Evolutionary conservation across 2,329 filamentous ascomycete species (phyloP).

Genomic region (Colletotrichum truncatum): DNA sequence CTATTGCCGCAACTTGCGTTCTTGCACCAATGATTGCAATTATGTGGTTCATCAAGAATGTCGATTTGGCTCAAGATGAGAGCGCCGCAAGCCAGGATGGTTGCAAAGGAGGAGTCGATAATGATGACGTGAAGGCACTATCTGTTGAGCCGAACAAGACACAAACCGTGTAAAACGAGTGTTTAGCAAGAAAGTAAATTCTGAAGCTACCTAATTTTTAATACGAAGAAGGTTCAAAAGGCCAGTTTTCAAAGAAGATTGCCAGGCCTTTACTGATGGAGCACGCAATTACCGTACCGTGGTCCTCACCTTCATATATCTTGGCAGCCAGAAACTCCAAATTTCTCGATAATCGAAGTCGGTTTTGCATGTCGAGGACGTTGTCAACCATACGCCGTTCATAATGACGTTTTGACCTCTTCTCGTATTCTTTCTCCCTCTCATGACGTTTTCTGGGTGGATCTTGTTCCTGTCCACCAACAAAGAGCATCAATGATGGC

Average conservation of each 20-base stretch:
- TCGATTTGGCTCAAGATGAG: not conserved
- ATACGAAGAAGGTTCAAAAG: not conserved
- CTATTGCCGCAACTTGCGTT: not conserved
- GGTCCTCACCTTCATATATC: constrained; percentile 41
- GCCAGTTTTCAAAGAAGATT: constrained; percentile 32
- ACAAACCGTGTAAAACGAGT: not conserved
- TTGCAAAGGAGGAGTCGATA: not conserved
- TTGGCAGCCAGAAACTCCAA: constrained; percentile 31
- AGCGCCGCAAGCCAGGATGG: not conserved
- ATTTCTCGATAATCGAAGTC: constrained; percentile 26
- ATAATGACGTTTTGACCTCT: constrained; percentile 36
- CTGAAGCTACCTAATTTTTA: no score
- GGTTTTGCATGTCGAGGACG: constrained; percentile 33
- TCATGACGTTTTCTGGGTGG: constrained; percentile 35
- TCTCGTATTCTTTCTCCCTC: no score
- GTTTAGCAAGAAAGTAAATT: no score
- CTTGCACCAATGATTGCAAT: not conserved
- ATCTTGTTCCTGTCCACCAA: constrained; percentile 44
- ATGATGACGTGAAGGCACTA: not conserved
- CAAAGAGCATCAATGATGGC: constrained; percentile 41
- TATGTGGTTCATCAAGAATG: not conserved
- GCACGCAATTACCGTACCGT: constrained; percentile 40
- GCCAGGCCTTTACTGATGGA: constrained; percentile 36
- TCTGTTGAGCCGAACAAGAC: not conserved
- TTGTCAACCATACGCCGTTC: constrained; percentile 38